phyloP scores from a whole-genome alignment of 305 asterid species.

The Plantago lanceolata region DNA sequence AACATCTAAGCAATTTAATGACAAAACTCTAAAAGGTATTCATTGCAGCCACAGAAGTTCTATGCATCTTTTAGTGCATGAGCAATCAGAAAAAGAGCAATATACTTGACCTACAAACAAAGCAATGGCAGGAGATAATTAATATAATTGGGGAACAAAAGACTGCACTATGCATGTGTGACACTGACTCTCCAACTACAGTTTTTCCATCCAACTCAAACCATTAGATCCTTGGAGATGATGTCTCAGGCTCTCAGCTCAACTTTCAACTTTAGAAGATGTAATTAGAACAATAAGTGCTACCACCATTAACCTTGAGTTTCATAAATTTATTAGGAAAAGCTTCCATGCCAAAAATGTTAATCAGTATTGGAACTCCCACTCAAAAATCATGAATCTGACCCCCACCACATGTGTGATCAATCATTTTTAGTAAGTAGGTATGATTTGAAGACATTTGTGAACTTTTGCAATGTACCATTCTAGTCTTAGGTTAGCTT shows the following conservation, averaged over 20 bases:
- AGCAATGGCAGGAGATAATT: neutral
- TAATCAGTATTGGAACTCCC: conserved; percentile 1
- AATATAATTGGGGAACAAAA: neutral
- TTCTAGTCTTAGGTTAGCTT: neutral
- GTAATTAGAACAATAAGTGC: conserved; percentile 9
- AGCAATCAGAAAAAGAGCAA: neutral
- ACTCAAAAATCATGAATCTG: conserved; percentile 11
- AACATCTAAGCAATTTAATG: neutral
- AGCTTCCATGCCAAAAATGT: neutral
- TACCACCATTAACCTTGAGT: conserved; percentile 4
- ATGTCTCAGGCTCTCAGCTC: conserved; percentile 4
- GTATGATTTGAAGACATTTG: conserved; percentile 1
- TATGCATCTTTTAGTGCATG: neutral
- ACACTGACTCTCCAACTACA: conserved; percentile 4
- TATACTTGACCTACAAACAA: neutral
- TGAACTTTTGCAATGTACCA: conserved; percentile 1
- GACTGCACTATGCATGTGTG: neutral
- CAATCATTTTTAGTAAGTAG: neutral
- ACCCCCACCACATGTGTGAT: conserved; percentile 12
- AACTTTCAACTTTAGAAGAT: conserved; percentile 2
- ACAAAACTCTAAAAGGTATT: neutral
- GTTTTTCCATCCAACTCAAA: conserved; percentile 2
- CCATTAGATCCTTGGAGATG: conserved; percentile 8
- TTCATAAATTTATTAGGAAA: conserved; percentile 5
- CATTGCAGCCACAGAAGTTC: neutral